Base-by-base conservation (phyloP, 371 early-diverging fungal genomes). In the Paramicrosporidium saccamoebae region DNA sequence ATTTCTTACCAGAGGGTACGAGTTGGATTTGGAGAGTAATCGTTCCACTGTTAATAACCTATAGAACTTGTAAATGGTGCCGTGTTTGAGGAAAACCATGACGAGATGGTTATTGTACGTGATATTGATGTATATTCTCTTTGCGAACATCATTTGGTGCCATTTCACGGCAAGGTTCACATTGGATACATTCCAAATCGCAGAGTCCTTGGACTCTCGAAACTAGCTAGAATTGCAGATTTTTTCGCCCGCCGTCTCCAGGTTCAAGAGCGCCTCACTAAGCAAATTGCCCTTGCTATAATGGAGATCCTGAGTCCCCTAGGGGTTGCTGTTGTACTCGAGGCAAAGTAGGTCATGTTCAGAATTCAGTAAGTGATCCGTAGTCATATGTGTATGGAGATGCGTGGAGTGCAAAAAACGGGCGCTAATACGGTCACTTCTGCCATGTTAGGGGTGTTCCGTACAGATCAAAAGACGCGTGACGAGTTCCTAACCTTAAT, bases 121-220 rank as follows among this genome's bases (percentile, higher is more conserved):
- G 62, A 86, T 38, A 81, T 90, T 28, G 73, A 75, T 29, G 57
- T 88, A 1, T 82, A 75, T 37, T 78, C 81, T 8, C 44, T 90
- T 25, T 94, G 95, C 45, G 95, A 94, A 43, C 95, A 94, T 44
- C 95, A 94, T 35, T 55, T 90, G 61, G 92, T 94, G 0, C 95
- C 95, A 2, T 86, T 94, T 32, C 60, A 63, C 27, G 88, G 90
- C 28, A 88, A 77, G 54, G 63, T 90, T 26, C 55, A 60, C 28
- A 88, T 94, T 30, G 90, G 75, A 6, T 94, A 94, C 43, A 73
- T 94, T 28, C 88, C 94, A 11, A 73, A 84, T 37, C 55, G 72
- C 24, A 59, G 66, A 12, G 94, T 94, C 2, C 52, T 94, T 21
- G 95, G 95, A 10, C 52, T 94, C 27, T 72, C 73, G 46, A 94